Evolutionary conservation across 2,329 filamentous ascomycete species (phyloP).

Genomic region (Ceratocystis colombiana): DNA sequence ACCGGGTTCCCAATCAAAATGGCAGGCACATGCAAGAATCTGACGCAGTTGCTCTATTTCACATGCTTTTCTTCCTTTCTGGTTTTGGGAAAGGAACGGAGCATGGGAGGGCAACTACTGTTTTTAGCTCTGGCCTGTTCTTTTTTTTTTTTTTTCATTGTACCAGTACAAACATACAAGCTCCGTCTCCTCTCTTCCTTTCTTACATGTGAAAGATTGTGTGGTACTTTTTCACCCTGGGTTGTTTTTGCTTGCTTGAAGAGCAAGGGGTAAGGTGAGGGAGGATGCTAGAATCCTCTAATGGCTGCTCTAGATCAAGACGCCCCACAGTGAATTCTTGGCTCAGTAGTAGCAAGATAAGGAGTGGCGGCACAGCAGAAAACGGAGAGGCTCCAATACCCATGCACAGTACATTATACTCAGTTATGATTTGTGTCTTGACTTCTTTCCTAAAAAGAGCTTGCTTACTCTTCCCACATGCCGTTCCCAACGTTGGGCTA

Average conservation of each 20-base stretch:
- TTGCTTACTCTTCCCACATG: not conserved
- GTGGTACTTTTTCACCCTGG: not conserved
- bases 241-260: not conserved
- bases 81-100: not conserved
- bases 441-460: not conserved
- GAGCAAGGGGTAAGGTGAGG: not conserved
- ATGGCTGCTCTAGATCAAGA: not conserved
- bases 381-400: too few relatives aligned
- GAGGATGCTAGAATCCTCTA: not conserved
- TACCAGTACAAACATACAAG: conserved; percentile 3
- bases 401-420: not conserved
- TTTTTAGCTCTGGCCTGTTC: not conserved
- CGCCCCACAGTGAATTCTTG: not conserved
- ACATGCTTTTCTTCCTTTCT: conserved; percentile 13
- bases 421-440: not conserved
- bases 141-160: not conserved
- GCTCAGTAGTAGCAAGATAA: not conserved
- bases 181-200: not conserved
- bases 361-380: not conserved
- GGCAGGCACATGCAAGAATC: conserved; percentile 18
- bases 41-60: conserved; percentile 8
- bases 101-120: not conserved
- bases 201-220: not conserved
- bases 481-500: not conserved
- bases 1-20: not conserved